Evolutionary conservation across 768 basidiomycete genomes (phyloP).

Genomic region (Phaeotremella skinneri): DNA sequence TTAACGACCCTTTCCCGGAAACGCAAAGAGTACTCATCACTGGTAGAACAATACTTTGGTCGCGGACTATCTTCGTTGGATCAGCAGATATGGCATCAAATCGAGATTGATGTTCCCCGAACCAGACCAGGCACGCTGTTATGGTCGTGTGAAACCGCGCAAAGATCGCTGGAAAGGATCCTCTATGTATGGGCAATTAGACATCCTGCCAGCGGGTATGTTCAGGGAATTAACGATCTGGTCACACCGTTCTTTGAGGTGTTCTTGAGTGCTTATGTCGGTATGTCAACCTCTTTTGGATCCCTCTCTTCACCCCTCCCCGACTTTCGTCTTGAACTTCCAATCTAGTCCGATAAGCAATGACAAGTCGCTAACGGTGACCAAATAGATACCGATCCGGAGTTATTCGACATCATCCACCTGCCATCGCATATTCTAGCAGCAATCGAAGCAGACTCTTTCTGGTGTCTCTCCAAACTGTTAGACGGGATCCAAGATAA

Average conservation of each 20-base stretch:
- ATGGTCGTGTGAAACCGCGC: constrained; percentile 88
- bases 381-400: constrained; percentile 80
- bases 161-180: constrained; percentile 88
- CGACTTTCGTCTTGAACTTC: background rate
- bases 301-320: background rate
- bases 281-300: constrained; percentile 55
- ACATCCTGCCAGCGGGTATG: constrained; percentile 97
- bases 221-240: constrained; percentile 98
- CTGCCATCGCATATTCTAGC: constrained; percentile 69
- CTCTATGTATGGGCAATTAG: constrained; percentile 99
- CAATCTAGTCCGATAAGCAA: background rate
- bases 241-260: constrained; percentile 98
- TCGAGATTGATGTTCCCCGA: constrained; percentile 95
- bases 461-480: constrained; percentile 94
- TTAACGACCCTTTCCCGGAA: constrained; percentile 77
- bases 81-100: constrained; percentile 97
- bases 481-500: constrained; percentile 98
- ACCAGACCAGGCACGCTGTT: constrained; percentile 85
- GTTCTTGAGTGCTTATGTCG: constrained; percentile 91
- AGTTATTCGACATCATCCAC: constrained; percentile 74
- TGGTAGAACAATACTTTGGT: constrained; percentile 86
- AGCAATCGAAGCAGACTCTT: constrained; percentile 93
- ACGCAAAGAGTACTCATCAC: constrained; percentile 82
- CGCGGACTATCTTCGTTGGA: constrained; percentile 81
- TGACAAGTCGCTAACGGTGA: background rate